A percentile compares a stretch with the other conserved stretches of the same genome.
Conservation (phyloP, 148 eudicot genomes). For the Rhododendron molle region DNA sequence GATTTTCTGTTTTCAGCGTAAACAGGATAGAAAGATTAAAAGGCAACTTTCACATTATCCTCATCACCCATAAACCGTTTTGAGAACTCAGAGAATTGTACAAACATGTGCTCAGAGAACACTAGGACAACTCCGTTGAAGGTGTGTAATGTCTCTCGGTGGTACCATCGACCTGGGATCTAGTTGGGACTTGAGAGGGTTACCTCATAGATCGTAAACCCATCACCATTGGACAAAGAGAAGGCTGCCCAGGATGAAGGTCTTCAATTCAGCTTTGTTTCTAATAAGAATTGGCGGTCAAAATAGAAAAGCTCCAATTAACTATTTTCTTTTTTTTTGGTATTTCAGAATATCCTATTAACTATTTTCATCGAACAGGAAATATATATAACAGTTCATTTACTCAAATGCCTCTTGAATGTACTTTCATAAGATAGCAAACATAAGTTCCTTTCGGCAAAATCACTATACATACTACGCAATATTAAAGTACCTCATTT, state of each 20-base stretch:
- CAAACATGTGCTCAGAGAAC: background rate
- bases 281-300: background rate
- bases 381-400: background rate
- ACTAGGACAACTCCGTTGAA: background rate
- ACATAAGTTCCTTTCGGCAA: background rate
- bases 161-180: background rate
- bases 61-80: background rate
- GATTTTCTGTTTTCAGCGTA: background rate
- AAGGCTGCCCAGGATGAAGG: background rate
- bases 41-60: background rate
- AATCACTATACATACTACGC: background rate
- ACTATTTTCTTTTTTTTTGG: background rate
- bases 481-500: conserved; percentile 64
- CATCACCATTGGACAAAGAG: background rate
- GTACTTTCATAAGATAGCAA: background rate
- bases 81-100: background rate
- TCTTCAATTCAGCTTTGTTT: conserved; percentile 1
- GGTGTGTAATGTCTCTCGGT: background rate
- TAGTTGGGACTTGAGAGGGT: background rate
- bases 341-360: background rate
- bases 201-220: background rate
- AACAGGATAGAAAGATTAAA: background rate
- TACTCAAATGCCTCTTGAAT: background rate
- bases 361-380: background rate
- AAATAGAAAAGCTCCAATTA: background rate